Evolutionary conservation across 2,329 filamentous ascomycete genomes (phyloP).

Genomic region (Hirsutella thompsonii): DNA sequence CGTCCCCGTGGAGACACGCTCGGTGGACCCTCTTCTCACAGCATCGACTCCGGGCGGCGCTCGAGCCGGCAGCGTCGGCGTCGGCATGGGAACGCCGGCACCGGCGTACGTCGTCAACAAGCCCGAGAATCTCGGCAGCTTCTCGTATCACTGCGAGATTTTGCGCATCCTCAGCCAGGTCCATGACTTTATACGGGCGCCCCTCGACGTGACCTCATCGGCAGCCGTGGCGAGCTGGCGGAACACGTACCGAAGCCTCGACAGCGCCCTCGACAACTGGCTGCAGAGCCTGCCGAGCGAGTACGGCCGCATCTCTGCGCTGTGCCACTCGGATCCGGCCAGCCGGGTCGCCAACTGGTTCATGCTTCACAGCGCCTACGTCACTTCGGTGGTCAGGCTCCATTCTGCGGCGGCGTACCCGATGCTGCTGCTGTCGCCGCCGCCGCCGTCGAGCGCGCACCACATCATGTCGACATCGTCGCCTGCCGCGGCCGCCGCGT

Average conservation of each 20-base stretch:
- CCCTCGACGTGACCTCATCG: constrained; percentile 24
- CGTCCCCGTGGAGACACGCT: constrained; percentile 27
- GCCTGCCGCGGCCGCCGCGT: neutral
- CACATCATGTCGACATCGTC: no score
- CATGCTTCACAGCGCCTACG: constrained; percentile 31
- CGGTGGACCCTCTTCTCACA: constrained; percentile 9
- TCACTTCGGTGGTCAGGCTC: constrained; percentile 28
- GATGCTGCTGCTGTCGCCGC: constrained; percentile 2
- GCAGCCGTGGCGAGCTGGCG: constrained; percentile 26
- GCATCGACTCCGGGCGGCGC: neutral
- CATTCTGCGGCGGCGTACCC: constrained; percentile 31
- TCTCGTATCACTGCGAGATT: constrained; percentile 32
- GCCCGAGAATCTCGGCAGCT: constrained; percentile 29
- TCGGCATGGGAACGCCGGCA: constrained; percentile 1
- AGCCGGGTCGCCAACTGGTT: constrained; percentile 33
- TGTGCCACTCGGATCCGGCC: constrained; percentile 30
- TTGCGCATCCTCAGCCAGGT: constrained; percentile 27
- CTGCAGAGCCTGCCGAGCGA: constrained; percentile 28
- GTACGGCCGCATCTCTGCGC: constrained; percentile 29
- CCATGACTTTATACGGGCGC: constrained; percentile 26
- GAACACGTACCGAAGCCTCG: constrained; percentile 25
- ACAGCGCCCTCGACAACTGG: constrained; percentile 26
- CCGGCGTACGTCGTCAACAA: constrained; percentile 19
- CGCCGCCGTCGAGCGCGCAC: no score
- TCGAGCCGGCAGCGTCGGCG: constrained; percentile 11